Conservation (phyloP, 176 grass and related monocot species). For the Ananas comosus region DNA sequence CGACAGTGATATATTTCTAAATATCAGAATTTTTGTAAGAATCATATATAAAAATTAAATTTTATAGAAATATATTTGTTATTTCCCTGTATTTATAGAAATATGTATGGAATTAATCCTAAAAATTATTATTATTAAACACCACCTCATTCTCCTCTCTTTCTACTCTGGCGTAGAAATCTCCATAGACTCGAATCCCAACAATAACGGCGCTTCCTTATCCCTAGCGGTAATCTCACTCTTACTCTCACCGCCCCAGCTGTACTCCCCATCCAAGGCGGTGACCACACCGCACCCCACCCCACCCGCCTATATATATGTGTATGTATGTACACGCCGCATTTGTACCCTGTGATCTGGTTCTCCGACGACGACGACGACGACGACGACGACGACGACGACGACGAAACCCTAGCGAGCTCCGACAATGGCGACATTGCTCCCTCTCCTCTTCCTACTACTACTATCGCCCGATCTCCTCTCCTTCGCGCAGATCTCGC, state of each 20-base stretch:
- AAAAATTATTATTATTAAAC: too few relatives aligned
- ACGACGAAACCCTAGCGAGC: background rate
- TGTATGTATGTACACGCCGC: background rate
- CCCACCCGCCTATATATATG: too few relatives aligned
- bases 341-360: background rate
- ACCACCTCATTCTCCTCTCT: background rate
- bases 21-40: too few relatives aligned
- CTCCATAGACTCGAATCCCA: background rate
- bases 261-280: background rate
- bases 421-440: constrained; percentile 16
- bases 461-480: constrained; percentile 3
- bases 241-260: background rate
- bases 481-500: constrained; percentile 15
- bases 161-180: background rate
- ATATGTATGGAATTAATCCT: too few relatives aligned
- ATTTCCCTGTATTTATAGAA: too few relatives aligned
- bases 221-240: background rate
- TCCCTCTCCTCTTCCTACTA: constrained; percentile 7
- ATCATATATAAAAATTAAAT: too few relatives aligned
- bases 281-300: too few relatives aligned
- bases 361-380: background rate
- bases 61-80: too few relatives aligned
- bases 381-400: background rate
- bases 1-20: too few relatives aligned
- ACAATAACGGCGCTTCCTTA: background rate